phyloP scores from a whole-genome alignment of 805 yeast species.

The Danielia oregonensis region DNA sequence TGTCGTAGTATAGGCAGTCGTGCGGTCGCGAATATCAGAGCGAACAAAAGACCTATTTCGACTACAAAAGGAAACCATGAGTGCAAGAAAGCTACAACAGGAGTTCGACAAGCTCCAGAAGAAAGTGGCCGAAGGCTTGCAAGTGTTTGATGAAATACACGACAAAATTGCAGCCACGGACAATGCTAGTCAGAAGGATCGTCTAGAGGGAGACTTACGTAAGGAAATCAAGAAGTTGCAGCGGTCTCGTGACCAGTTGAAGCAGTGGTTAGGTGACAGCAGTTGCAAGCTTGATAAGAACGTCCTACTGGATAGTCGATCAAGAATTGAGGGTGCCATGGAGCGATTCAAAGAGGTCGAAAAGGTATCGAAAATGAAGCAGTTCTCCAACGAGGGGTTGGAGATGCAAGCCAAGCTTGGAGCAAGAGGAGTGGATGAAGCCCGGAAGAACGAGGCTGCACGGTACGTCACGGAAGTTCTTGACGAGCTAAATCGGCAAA shows the following conservation, averaged over 20 bases:
- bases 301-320: constrained; percentile 53
- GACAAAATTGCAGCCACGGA: constrained; percentile 81
- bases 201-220: constrained; percentile 86
- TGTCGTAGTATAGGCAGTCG: too few species aligned
- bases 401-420: constrained; percentile 57
- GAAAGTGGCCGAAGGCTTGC: constrained; percentile 84
- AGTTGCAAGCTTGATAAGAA: constrained; percentile 73
- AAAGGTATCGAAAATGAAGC: constrained; percentile 88
- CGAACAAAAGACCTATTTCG: too few species aligned
- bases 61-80: constrained; percentile 22
- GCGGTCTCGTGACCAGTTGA: constrained; percentile 90
- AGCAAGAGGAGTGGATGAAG: constrained; percentile 45
- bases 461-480: constrained; percentile 66
- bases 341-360: constrained; percentile 94
- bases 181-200: constrained; percentile 86
- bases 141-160: constrained; percentile 77
- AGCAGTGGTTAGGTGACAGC: constrained; percentile 88
- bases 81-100: constrained; percentile 45
- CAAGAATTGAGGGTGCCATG: constrained; percentile 85
- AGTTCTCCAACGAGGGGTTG: constrained; percentile 89
- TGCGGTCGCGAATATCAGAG: too few species aligned
- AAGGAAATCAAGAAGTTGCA: constrained; percentile 94
- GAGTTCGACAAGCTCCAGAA: constrained; percentile 94
- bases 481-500: constrained; percentile 79
- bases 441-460: constrained; percentile 69